Evolutionary conservation across 768 basidiomycete species (phyloP), one percentile per base, ranked within the genome.

Genomic region (Cyathus striatus): DNA sequence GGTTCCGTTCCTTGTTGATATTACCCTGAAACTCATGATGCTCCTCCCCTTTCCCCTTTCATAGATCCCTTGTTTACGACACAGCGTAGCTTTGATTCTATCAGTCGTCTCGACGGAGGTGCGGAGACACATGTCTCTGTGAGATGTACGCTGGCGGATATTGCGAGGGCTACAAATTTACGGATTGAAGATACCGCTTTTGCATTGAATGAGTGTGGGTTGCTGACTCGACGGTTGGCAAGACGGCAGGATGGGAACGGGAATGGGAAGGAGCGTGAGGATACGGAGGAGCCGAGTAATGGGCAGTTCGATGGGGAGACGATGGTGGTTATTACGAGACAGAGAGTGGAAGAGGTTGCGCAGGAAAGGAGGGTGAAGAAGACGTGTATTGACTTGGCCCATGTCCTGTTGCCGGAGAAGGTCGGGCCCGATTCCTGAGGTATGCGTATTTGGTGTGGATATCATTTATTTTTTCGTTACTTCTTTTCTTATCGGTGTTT

Each of bases 131-230:
- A 91, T 49, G 72, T 86, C 44, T 68, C 76, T 32, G 72, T 87
- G 21, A 65, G 64, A 17, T 90, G 86, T 59, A 83, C 84, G 16
- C 73, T 97, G n/a, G 69, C 67, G 6, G 82, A 89, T 25, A 79
- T 97, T 44, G 84, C 91, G 1, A 68, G 71, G 14, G 87, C 84
- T 22, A 90, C 90, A 37, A 84, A 88, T 61, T 66, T 98, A 41
- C 77, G 89, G 1, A 60, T 82, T 0, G 90, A 96, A 43, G 95
- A 98, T 58, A 79, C 83, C 0, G 86, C 90, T 0, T 93, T 90
- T 62, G 90, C 93, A 2, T 61, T 98, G 51, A 84, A 87, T 43
- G 91, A 94, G 57, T 84, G 87, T 46, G 91, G 92, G 22, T 61
- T 97, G 42, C 70, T 96, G 14, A 65, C 62, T 42, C 66, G 72